phyloP scores from a whole-genome alignment of 345 rosid species.

The Cardamine occulta region DNA sequence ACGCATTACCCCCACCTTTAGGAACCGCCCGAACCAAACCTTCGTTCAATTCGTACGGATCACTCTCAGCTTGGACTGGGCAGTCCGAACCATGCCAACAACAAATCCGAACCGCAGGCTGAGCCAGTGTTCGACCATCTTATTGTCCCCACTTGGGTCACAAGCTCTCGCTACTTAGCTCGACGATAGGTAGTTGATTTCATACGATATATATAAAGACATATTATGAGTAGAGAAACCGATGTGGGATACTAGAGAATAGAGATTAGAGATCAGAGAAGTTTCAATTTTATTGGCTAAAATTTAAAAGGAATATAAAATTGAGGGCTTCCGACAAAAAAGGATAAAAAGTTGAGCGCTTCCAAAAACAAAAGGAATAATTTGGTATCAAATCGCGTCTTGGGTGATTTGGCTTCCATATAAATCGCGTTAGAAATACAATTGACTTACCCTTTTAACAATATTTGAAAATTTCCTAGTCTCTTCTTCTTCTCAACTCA shows the following conservation, averaged over 20 bases:
- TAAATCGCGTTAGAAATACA: neutral
- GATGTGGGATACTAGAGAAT: neutral
- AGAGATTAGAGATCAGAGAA: no score
- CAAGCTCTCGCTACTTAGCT: neutral
- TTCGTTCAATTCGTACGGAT: neutral
- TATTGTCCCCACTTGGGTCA: neutral
- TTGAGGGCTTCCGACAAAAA: no score
- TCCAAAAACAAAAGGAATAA: neutral
- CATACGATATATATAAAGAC: neutral
- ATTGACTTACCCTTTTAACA: constrained; percentile 8
- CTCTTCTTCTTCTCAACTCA: neutral
- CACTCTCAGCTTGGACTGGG: constrained; percentile 21
- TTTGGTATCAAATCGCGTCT: neutral
- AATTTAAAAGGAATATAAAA: neutral
- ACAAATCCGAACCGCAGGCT: neutral
- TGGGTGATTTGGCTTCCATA: neutral
- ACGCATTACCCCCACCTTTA: neutral
- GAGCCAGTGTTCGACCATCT: neutral
- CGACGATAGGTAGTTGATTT: neutral
- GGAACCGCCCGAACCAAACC: neutral
- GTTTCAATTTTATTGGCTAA: no score
- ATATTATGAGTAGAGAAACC: neutral
- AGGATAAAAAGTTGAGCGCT: neutral
- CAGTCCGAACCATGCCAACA: neutral
- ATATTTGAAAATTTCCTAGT: neutral